phyloP scores from a whole-genome alignment of 2,329 filamentous ascomycete species.

The Teratosphaeria pseudoeucalypti region DNA sequence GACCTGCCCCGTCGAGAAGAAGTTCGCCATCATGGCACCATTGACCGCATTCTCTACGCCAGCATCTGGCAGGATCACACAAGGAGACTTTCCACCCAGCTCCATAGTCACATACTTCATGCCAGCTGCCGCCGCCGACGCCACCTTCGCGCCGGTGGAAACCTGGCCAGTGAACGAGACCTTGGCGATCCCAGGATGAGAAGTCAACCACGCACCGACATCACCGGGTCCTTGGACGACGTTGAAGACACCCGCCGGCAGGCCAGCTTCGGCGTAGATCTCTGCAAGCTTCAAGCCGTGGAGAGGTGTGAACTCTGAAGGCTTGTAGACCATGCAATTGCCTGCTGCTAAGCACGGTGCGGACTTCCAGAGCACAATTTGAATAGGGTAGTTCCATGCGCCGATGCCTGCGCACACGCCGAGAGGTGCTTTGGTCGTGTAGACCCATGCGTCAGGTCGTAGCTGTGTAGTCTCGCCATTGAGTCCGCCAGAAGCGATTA shows the following conservation, averaged over 20 bases:
- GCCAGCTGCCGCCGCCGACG: slow-evolving; percentile 58
- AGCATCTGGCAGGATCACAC: slow-evolving; percentile 70
- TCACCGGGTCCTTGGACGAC: slow-evolving; percentile 72
- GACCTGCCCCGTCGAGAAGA: slow-evolving; percentile 82
- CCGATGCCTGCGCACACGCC: slow-evolving; percentile 81
- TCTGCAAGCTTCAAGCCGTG: slow-evolving; percentile 66
- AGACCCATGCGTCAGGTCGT: slow-evolving; percentile 67
- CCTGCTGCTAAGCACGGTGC: slow-evolving; percentile 75
- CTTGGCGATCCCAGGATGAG: slow-evolving; percentile 65
- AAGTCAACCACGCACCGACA: slow-evolving; percentile 64
- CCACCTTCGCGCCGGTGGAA: slow-evolving; percentile 71
- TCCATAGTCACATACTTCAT: slow-evolving; percentile 95
- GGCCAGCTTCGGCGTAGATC: slow-evolving; percentile 66
- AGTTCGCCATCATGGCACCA: slow-evolving; percentile 87
- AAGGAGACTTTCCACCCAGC: slow-evolving; percentile 75
- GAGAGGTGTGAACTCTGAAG: slow-evolving; percentile 77
- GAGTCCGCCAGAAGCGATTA: slow-evolving; percentile 65
- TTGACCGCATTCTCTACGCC: slow-evolving; percentile 72
- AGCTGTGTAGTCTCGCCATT: slow-evolving; percentile 71
- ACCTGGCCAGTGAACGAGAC: slow-evolving; percentile 87
- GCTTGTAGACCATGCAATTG: slow-evolving; percentile 87
- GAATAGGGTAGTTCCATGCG: slow-evolving; percentile 87
- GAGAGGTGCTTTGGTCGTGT: slow-evolving; percentile 70
- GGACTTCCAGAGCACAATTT: slow-evolving; percentile 85
- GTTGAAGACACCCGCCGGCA: slow-evolving; percentile 78